phyloP scores from a whole-genome alignment of 129 eudicot genomes.

The Flaveria bidentis region DNA sequence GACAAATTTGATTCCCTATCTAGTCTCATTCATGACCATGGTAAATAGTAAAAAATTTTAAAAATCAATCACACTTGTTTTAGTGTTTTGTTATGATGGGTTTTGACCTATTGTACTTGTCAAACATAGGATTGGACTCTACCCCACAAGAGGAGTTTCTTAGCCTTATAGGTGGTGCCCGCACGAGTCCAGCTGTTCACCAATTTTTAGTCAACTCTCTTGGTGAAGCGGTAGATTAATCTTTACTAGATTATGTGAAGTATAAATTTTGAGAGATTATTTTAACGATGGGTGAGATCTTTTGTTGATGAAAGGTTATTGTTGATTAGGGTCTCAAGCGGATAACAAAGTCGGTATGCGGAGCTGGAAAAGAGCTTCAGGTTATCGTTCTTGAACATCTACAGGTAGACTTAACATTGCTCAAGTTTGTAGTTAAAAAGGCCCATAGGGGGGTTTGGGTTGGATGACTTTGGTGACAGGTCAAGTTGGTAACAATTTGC shows the following conservation, averaged over 20 bases:
- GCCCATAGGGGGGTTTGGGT: neutral
- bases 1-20: constrained; percentile 77
- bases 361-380: constrained; percentile 94
- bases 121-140: constrained; percentile 71
- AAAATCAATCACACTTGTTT: constrained; percentile 8
- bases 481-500: neutral
- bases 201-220: constrained; percentile 87
- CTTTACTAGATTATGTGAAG: constrained; percentile 16
- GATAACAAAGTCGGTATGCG: constrained; percentile 70
- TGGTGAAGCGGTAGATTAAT: constrained; percentile 80
- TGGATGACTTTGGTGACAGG: neutral
- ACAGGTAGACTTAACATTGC: constrained; percentile 54
- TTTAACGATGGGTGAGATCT: neutral
- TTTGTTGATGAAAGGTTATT: constrained; percentile 26
- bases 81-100: constrained; percentile 10
- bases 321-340: constrained; percentile 83
- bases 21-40: constrained; percentile 74
- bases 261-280: constrained; percentile 4
- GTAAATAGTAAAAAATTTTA: constrained; percentile 42
- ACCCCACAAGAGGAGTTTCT: constrained; percentile 96
- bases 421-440: constrained; percentile 3
- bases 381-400: constrained; percentile 79
- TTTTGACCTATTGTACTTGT: constrained; percentile 20
- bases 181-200: constrained; percentile 94
- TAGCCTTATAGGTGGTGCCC: constrained; percentile 94